These are phyloP conservation scores for Penicillium chermesinum DNA, from an alignment of 495 filamentous ascomycete genomes.

Conservation along the genomic window DNA sequence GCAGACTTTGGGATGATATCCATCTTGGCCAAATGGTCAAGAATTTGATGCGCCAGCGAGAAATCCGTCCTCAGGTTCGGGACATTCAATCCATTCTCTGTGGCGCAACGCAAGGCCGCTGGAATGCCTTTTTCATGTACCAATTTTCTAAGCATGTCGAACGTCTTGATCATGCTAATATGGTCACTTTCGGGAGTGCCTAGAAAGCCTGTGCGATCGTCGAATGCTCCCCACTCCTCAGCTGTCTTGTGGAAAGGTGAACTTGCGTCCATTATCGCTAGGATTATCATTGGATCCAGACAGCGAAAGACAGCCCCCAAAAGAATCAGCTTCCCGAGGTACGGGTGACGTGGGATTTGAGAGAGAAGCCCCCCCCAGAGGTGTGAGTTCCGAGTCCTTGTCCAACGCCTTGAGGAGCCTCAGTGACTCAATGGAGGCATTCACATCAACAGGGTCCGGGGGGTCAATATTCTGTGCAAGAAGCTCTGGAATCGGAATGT, in stretches of 20 bases:
- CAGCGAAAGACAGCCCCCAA: conserved; percentile 57
- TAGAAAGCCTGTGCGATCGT: conserved; percentile 33
- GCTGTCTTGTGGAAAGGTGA: conserved; percentile 37
- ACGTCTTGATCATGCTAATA: conserved; percentile 48
- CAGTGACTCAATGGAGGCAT: conserved; percentile 42
- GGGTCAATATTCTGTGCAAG: conserved; percentile 50
- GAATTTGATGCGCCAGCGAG: no score
- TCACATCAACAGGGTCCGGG: conserved; percentile 38
- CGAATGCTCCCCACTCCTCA: conserved; percentile 24
- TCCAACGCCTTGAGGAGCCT: conserved; percentile 44
- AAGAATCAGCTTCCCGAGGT: conserved; percentile 53
- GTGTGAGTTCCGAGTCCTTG: conserved; percentile 46
- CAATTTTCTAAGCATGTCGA: conserved; percentile 36
- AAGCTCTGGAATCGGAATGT: conserved; percentile 35
- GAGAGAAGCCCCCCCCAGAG: conserved; percentile 47
- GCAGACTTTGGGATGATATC: no score
- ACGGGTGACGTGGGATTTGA: conserved; percentile 45
- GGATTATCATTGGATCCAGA: conserved; percentile 54
- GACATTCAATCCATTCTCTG: neutral
- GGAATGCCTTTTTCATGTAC: conserved; percentile 23
- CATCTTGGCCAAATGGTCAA: no score
- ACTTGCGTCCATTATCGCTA: conserved; percentile 38
- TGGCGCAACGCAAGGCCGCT: conserved; percentile 26
- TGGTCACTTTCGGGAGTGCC: conserved; percentile 46
- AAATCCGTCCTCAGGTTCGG: no score